Evolutionary conservation across 192 early-diverging fungal species (phyloP), one percentile per base, ranked within the genome.

Genomic region (Coemansia erecta): DNA sequence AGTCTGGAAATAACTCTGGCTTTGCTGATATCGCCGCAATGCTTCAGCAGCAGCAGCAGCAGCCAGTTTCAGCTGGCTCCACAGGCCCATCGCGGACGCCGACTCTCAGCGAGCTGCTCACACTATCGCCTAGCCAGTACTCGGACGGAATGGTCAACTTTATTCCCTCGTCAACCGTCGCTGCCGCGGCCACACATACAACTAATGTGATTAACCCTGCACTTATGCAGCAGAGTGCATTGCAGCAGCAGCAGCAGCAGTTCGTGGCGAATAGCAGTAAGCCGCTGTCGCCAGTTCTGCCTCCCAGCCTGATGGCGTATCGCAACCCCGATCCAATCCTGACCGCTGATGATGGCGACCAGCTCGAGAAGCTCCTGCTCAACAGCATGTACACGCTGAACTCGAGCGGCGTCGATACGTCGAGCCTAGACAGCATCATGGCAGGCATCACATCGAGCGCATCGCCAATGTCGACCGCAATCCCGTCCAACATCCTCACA

Each of bases 361-460:
- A 64, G 61, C 74, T 77, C 19, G 74, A 77, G 61, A 70, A 68
- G 58, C 64, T 77, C 4, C 55, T 77, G 42, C 64, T 77, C 33
- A 70, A 47, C 68, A 77, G 63, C 61, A 70, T 77, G 58, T 64
- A 68, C 56, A 42, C 72, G 18, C 13, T 42, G 51, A 60, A 54
- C 11, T 19, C 63, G 0, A 22, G 12, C 8, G 33, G n/a, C 22
- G 21, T 2, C 37, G 19, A 31, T 17, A 9, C 17, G 17, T 18
- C 28, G 12, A n/a, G 12, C 3, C 41, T 42, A 14, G 45, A 33
- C 28, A 58, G 56, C 43, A 8, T 31, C 7, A 13, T 60, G 28
- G 56, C 56, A 28, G 43, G 7, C 19, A 17, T 44, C 0, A 35
- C 55, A 8, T 9, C 3, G 0, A 26, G 15, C 28, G 18, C 41